Base-by-base conservation (phyloP, 352 stramenopile genomes). In the Phytophthora nicotianae region DNA sequence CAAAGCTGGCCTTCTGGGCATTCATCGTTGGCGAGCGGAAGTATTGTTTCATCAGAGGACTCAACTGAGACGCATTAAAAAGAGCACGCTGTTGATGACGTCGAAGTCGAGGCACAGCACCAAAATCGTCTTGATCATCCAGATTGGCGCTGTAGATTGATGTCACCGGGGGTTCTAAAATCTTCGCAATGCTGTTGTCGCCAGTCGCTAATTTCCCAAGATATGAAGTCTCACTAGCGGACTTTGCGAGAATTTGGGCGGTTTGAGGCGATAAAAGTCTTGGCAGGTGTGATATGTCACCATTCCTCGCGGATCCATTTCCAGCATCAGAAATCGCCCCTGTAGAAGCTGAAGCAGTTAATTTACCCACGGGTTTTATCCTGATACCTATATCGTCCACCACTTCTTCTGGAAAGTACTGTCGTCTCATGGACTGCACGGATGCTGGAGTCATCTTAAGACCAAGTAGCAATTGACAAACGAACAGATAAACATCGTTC, bases 61-160 rank as follows among this genome's bases (percentile, higher is more conserved):
- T 93, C 24, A 93, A 60, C 65, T 93, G 86, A 20, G 88, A 83
- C 26, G 85, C 74, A 47, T 96, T 91, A 59, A 96, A 96, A 37
- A 82, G 65, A 4, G 72, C 69, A 5, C 85, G 79, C 35, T 87
- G 59, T 54, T 95, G 88, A 41, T 91, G 83, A 8, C 79, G 83
- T 2, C 83, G 81, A 20, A 81, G 26, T 3, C 24, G 37, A 45
- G 55, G 40, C 13, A 46, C 17, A n/a, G 43, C 10, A 6, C 49
- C 46, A 16, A 63, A 51, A 17, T 17, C 43, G 29, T 68, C 58
- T 17, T 63, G 53, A 27, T 61, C 48, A 29, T 63, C 58, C 10
- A 68, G 20, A 41, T 68, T 50, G 16, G 7, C 23, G 20, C 19
- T 59, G 20, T 27, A 51, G 8, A 68, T 17, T 9, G 58, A 24